A percentile compares a stretch with the other conserved stretches of the same genome.
Conservation (phyloP, 129 eudicot genomes). For the Tagetes patula region DNA sequence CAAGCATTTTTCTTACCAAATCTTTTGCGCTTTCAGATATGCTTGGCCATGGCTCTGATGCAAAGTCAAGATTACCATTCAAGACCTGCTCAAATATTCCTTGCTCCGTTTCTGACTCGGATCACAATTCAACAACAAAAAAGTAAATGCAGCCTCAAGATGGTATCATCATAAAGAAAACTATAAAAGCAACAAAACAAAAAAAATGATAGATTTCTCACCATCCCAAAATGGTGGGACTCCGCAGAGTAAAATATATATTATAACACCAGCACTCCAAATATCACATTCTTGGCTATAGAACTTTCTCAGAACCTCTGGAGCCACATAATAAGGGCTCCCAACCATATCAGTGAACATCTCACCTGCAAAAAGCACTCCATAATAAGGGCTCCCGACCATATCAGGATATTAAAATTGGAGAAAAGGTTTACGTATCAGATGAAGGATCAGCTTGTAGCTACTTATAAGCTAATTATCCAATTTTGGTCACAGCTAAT, state of each 20-base stretch:
- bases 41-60: conserved; percentile 96
- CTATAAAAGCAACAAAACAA: conserved; percentile 12
- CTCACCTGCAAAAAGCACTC: conserved; percentile 56
- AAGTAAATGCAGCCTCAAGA: conserved; percentile 21
- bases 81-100: conserved; percentile 96
- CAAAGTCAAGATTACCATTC: conserved; percentile 86
- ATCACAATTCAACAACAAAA: conserved; percentile 32
- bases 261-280: conserved; percentile 98
- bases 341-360: conserved; percentile 89
- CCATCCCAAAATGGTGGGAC: conserved; percentile 99
- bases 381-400: neutral
- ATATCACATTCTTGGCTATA: conserved; percentile 96
- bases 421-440: neutral
- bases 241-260: conserved; percentile 84
- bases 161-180: neutral
- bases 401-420: neutral
- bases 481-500: conserved; percentile 3
- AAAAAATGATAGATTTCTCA: conserved; percentile 36
- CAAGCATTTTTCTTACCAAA: conserved; percentile 87
- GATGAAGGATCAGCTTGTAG: conserved; percentile 7
- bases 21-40: conserved; percentile 93
- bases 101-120: conserved; percentile 82
- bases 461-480: conserved; percentile 5
- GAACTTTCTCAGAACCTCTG: conserved; percentile 76
- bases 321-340: conserved; percentile 96